A percentile compares a stretch with the other conserved stretches of the same genome.
Evolutionary conservation across 208 protist species (phyloP).

Genomic region (Acanthamoeba healyi): DNA sequence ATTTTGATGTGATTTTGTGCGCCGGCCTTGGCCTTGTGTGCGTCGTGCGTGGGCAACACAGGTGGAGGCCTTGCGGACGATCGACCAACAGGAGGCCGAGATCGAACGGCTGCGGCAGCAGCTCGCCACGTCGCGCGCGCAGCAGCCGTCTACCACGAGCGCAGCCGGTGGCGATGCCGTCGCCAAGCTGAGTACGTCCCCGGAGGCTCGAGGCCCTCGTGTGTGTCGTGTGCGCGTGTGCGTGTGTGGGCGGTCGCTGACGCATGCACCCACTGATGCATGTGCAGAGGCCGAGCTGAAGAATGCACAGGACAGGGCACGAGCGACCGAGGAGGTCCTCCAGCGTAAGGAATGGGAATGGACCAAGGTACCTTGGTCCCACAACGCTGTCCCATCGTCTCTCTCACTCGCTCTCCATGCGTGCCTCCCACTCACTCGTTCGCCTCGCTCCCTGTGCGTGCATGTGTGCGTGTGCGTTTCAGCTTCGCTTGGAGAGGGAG

Average conservation of each 20-base stretch:
- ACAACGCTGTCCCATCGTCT: neutral
- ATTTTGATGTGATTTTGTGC: neutral
- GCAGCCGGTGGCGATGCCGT: neutral
- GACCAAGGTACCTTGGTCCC: neutral
- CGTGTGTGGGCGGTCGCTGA: no score
- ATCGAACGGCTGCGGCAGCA: neutral
- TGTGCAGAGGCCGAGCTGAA: neutral
- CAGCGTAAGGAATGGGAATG: slow-evolving; percentile 20
- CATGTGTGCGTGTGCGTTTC: neutral
- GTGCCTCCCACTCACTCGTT: neutral
- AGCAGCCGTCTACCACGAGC: neutral
- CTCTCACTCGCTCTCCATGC: neutral
- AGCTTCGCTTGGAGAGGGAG: slow-evolving; percentile 11
- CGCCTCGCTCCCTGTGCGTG: neutral
- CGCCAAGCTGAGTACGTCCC: neutral
- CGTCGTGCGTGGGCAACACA: neutral
- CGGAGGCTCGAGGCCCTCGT: no score
- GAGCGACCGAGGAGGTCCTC: slow-evolving; percentile 3
- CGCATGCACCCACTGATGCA: no score
- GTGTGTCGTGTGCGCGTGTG: no score
- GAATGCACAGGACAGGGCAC: neutral
- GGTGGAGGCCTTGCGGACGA: neutral
- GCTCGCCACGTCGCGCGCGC: neutral
- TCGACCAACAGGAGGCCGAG: neutral
- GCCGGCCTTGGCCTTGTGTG: no score